Conservation (phyloP, 78 protist species). For the Dictyostelium capitatum region DNA sequence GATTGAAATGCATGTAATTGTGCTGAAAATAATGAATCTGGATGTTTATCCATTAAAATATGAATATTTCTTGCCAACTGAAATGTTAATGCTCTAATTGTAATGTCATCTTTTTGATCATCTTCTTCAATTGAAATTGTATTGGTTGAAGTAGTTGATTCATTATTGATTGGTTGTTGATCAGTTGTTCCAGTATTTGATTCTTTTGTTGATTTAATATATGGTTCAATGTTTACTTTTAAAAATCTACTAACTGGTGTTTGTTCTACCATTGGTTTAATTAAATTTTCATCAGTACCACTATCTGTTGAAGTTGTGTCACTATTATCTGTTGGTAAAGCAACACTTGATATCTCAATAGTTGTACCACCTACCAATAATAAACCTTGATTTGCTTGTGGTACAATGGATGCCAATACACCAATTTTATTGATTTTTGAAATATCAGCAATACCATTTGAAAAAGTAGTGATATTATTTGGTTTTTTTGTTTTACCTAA, state of each 20-base stretch:
- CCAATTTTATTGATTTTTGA: constrained; percentile 23
- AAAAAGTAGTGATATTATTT: background rate
- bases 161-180: no score
- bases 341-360: background rate
- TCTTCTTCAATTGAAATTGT: background rate
- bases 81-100: constrained; percentile 34
- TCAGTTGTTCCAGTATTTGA: no score
- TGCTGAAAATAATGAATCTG: constrained; percentile 18
- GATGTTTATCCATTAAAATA: background rate
- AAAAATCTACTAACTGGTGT: background rate
- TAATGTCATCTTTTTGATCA: background rate
- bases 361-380: background rate
- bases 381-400: background rate
- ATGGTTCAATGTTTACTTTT: constrained; percentile 7
- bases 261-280: constrained; percentile 10
- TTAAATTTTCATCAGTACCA: no score
- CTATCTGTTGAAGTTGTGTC: background rate
- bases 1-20: background rate
- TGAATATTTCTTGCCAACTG: constrained; percentile 33
- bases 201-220: background rate
- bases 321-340: background rate
- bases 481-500: background rate
- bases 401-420: background rate
- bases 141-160: background rate
- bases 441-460: background rate